A percentile compares a stretch with the other conserved stretches of the same genome.
These are phyloP conservation scores for Nicotiana attenuata DNA, from an alignment of 257 asterid species.

Conservation along the genomic window DNA sequence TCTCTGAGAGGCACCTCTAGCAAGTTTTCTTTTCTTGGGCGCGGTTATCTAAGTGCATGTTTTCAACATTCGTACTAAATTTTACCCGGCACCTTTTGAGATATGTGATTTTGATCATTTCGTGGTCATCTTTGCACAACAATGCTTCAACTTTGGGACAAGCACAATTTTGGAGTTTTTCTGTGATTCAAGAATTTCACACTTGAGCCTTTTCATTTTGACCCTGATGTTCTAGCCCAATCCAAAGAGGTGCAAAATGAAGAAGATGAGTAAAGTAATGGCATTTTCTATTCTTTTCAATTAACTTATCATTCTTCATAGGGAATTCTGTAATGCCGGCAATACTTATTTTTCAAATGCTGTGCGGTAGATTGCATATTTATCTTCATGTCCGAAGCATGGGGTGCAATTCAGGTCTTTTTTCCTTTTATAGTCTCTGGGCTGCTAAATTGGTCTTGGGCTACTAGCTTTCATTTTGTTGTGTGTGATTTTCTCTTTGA, in stretches of 20 bases:
- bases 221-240: too few relatives aligned
- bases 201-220: too few relatives aligned
- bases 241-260: too few relatives aligned
- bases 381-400: not conserved
- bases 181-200: too few relatives aligned
- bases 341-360: not conserved
- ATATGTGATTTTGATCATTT: not conserved
- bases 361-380: not conserved
- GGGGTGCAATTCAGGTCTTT: not conserved
- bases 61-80: not conserved
- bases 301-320: too few relatives aligned
- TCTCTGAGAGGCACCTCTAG: not conserved
- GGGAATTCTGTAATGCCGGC: not conserved
- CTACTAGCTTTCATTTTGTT: not conserved
- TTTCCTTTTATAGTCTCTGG: not conserved
- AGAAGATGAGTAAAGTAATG: too few relatives aligned
- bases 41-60: not conserved
- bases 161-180: too few relatives aligned
- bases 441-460: conserved; percentile 1
- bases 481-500: not conserved
- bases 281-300: too few relatives aligned
- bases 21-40: not conserved
- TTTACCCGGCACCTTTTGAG: not conserved
- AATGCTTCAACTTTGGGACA: not conserved
- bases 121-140: not conserved